Conservation (phyloP, 1,284 basidiomycete species). For the Veloporphyrellus conicus region DNA sequence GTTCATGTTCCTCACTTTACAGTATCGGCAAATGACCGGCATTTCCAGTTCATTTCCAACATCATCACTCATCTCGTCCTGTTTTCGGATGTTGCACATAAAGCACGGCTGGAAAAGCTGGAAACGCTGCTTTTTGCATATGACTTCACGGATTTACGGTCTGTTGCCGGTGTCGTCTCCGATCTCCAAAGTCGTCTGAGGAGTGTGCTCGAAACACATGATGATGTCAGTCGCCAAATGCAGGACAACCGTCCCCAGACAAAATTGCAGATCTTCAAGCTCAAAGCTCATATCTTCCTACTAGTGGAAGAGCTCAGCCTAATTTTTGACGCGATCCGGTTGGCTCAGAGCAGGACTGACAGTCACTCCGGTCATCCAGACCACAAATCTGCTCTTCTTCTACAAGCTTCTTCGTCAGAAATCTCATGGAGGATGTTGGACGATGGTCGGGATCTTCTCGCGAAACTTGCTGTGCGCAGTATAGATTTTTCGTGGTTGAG, state of each 20-base stretch:
- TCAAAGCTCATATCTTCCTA: constrained; percentile 72
- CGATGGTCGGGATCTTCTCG: constrained; percentile 67
- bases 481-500: constrained; percentile 84
- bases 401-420: constrained; percentile 81
- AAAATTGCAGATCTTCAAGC: constrained; percentile 60
- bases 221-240: constrained; percentile 43
- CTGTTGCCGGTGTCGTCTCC: constrained; percentile 66
- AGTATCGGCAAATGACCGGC: constrained; percentile 81
- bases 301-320: constrained; percentile 80
- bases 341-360: constrained; percentile 73
- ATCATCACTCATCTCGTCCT: constrained; percentile 85
- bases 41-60: constrained; percentile 86
- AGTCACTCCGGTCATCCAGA: constrained; percentile 65
- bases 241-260: constrained; percentile 43
- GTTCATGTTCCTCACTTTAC: constrained; percentile 83
- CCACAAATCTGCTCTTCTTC: constrained; percentile 76
- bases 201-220: constrained; percentile 59
- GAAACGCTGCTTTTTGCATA: constrained; percentile 87
- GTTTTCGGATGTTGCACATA: constrained; percentile 84
- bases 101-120: constrained; percentile 69
- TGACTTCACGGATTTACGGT: constrained; percentile 79
- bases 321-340: constrained; percentile 85
- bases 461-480: constrained; percentile 80
- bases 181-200: constrained; percentile 76
- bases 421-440: constrained; percentile 95